Conservation (phyloP, 768 basidiomycete genomes). For the Gautieria morchelliformis region DNA sequence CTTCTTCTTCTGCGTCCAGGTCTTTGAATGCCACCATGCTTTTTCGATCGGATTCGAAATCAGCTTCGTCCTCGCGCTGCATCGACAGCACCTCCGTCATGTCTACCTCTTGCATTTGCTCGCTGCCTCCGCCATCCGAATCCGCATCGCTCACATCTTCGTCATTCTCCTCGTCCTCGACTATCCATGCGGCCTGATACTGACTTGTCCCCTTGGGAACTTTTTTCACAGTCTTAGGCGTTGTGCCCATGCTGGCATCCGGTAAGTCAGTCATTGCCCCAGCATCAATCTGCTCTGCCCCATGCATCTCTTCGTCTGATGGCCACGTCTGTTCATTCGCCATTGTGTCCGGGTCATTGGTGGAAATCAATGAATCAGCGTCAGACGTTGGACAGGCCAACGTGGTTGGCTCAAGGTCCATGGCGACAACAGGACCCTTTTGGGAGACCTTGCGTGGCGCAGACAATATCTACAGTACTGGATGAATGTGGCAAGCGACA, state of each 20-base stretch:
- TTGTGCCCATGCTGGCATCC: slow-evolving; percentile 61
- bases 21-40: slow-evolving; percentile 59
- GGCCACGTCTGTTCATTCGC: slow-evolving; percentile 98
- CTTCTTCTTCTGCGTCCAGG: slow-evolving; percentile 77
- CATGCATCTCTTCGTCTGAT: slow-evolving; percentile 88
- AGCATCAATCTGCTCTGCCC: slow-evolving; percentile 16
- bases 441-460: slow-evolving; percentile 38
- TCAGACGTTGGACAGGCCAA: slow-evolving; percentile 57
- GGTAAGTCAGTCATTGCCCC: slow-evolving; percentile 32
- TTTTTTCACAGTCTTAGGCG: slow-evolving; percentile 68
- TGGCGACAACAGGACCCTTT: slow-evolving; percentile 27
- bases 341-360: slow-evolving; percentile 81
- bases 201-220: slow-evolving; percentile 94
- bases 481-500: not conserved
- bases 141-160: slow-evolving; percentile 27
- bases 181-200: slow-evolving; percentile 95
- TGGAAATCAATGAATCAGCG: slow-evolving; percentile 81
- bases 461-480: slow-evolving; percentile 52
- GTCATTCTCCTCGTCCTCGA: slow-evolving; percentile 70
- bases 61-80: slow-evolving; percentile 42
- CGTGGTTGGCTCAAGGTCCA: slow-evolving; percentile 60
- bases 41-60: slow-evolving; percentile 45
- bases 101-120: slow-evolving; percentile 48
- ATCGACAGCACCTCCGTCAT: slow-evolving; percentile 41
- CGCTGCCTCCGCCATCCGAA: slow-evolving; percentile 13